phyloP scores from a whole-genome alignment of 106 monocot genomes.

The Platanthera zijinensis region DNA sequence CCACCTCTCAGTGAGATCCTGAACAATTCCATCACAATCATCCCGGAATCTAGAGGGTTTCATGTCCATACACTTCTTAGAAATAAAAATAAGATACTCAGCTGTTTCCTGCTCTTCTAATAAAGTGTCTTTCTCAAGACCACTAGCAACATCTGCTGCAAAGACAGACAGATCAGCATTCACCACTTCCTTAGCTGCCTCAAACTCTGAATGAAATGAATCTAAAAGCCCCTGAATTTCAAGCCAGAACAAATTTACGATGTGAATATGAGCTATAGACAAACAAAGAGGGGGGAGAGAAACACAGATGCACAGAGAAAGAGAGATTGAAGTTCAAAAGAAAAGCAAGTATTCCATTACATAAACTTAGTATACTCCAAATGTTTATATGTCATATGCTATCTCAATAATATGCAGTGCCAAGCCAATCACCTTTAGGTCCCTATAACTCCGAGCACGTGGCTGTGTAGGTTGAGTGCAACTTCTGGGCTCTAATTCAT shows the following conservation, averaged over 20 bases:
- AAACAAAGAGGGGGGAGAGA: background rate
- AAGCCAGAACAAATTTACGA: conserved; percentile 2
- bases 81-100: conserved; percentile 41
- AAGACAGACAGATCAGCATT: conserved; percentile 46
- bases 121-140: conserved; percentile 27
- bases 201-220: conserved; percentile 54
- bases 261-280: background rate
- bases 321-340: background rate
- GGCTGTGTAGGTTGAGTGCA: conserved; percentile 26
- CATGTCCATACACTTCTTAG: conserved; percentile 44
- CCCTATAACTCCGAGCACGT: conserved; percentile 50
- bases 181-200: conserved; percentile 43
- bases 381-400: background rate
- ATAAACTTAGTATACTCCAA: background rate
- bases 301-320: background rate
- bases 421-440: conserved; percentile 38
- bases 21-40: conserved; percentile 54
- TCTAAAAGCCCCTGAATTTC: conserved; percentile 45
- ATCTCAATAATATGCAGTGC: background rate
- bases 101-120: conserved; percentile 16
- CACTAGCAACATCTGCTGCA: conserved; percentile 32
- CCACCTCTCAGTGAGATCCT: conserved; percentile 39
- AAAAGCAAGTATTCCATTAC: background rate
- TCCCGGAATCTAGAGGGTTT: conserved; percentile 37
- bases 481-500: conserved; percentile 58